A percentile compares a stretch with the other conserved stretches of the same genome.
Conservation (phyloP, 2,329 filamentous ascomycete species). For the Eutypa lata region DNA sequence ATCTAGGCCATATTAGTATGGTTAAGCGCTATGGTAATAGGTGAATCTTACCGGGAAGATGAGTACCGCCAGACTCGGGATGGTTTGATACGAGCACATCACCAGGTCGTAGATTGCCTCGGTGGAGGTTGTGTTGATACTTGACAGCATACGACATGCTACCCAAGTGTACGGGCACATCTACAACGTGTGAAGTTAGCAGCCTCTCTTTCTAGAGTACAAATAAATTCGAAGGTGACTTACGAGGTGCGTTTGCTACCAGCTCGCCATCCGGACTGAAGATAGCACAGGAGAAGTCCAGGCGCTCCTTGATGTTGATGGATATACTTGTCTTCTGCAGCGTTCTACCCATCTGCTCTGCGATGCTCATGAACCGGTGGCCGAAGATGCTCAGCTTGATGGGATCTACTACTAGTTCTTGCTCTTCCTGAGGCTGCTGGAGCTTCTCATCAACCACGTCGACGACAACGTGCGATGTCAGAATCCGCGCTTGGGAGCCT, state of each 20-base stretch:
- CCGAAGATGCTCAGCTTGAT: constrained; percentile 74
- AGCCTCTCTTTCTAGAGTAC: neutral
- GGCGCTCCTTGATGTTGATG: constrained; percentile 74
- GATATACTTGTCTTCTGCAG: constrained; percentile 76
- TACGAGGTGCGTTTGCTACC: constrained; percentile 66
- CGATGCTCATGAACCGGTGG: constrained; percentile 79
- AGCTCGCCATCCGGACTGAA: constrained; percentile 71
- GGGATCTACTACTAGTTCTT: constrained; percentile 55
- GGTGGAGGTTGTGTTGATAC: constrained; percentile 65
- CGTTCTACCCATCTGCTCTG: constrained; percentile 76
- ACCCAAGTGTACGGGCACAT: constrained; percentile 71
- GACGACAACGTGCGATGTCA: constrained; percentile 31
- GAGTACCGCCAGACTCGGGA: constrained; percentile 11
- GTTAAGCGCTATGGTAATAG: neutral
- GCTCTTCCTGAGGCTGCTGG: constrained; percentile 47
- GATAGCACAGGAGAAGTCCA: constrained; percentile 77
- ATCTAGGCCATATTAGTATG: constrained; percentile 1
- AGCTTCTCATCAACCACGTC: constrained; percentile 44
- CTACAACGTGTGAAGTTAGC: neutral
- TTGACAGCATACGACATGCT: constrained; percentile 73
- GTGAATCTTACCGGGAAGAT: constrained; percentile 5
- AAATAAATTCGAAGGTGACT: neutral
- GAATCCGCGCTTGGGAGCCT: constrained; percentile 28
- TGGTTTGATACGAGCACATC: constrained; percentile 15
- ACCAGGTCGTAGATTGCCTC: constrained; percentile 51